Conservation (phyloP, 1,284 basidiomycete species). For the Rhodotorula mucilaginosa region DNA sequence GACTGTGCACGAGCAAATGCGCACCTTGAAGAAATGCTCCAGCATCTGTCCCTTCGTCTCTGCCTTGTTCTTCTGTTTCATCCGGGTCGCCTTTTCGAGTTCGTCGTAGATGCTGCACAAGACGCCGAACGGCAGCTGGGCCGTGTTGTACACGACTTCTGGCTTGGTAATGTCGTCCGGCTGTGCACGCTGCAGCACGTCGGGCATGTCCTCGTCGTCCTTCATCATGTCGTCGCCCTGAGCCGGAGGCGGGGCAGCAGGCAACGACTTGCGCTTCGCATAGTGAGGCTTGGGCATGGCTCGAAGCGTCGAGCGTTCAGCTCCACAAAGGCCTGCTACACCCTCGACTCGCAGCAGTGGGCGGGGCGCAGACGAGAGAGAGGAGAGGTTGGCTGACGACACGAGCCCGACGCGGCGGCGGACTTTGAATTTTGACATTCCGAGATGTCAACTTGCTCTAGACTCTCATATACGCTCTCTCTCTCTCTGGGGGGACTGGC, state of each 20-base stretch:
- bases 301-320: background rate
- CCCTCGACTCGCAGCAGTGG: background rate
- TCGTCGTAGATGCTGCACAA: conserved; percentile 23
- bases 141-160: conserved; percentile 11
- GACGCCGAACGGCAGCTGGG: conserved; percentile 14
- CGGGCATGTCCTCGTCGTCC: background rate
- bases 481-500: no score
- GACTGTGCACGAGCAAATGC: background rate
- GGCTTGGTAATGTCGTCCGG: conserved; percentile 29
- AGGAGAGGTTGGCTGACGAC: no score
- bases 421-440: background rate
- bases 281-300: background rate
- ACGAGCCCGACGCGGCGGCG: no score
- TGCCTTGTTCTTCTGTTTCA: conserved; percentile 41
- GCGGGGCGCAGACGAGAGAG: background rate
- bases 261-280: background rate
- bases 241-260: background rate
- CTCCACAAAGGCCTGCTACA: no score
- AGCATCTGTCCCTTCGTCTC: conserved; percentile 47
- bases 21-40: conserved; percentile 44
- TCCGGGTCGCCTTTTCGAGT: conserved; percentile 20
- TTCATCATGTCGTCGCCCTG: background rate
- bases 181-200: background rate
- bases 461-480: background rate
- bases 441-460: conserved; percentile 1